These are phyloP conservation scores for Geotrichum europaeum DNA, from an alignment of 1,139 yeast genomes.

Conservation along the genomic window DNA sequence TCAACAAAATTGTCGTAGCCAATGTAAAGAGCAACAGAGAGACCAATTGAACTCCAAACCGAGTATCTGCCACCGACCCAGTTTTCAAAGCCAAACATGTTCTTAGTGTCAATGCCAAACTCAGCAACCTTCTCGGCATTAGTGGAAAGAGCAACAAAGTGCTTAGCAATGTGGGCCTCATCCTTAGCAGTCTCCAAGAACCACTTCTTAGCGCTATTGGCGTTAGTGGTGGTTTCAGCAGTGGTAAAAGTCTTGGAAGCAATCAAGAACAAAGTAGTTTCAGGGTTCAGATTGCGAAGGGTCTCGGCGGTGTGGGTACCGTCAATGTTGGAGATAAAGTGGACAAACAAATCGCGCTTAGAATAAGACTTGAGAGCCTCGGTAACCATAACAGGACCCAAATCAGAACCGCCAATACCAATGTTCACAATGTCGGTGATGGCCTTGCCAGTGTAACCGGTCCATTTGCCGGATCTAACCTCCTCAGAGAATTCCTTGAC, in stretches of 20 bases:
- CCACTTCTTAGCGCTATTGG: conserved; percentile 92
- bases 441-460: conserved; percentile 90
- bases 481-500: conserved; percentile 90
- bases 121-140: conserved; percentile 84
- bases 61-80: conserved; percentile 99
- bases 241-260: conserved; percentile 99
- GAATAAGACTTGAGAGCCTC: conserved; percentile 93
- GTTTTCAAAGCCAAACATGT: conserved; percentile 96
- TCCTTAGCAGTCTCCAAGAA: conserved; percentile 71
- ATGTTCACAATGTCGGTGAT: conserved; percentile 93
- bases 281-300: conserved; percentile 69
- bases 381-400: conserved; percentile 99
- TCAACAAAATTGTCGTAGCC: conserved; percentile 90
- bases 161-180: conserved; percentile 77
- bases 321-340: conserved; percentile 96
- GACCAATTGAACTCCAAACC: conserved; percentile 98
- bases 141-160: conserved; percentile 93
- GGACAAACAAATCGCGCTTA: conserved; percentile 67
- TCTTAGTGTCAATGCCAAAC: conserved; percentile 94
- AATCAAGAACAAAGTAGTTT: conserved; percentile 86
- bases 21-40: conserved; percentile 88
- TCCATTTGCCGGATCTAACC: conserved; percentile 91
- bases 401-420: conserved; percentile 98
- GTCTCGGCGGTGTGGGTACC: conserved; percentile 96
- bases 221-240: conserved; percentile 95